Conservation (phyloP, 768 basidiomycete species). For the Boletus sensibilis region DNA sequence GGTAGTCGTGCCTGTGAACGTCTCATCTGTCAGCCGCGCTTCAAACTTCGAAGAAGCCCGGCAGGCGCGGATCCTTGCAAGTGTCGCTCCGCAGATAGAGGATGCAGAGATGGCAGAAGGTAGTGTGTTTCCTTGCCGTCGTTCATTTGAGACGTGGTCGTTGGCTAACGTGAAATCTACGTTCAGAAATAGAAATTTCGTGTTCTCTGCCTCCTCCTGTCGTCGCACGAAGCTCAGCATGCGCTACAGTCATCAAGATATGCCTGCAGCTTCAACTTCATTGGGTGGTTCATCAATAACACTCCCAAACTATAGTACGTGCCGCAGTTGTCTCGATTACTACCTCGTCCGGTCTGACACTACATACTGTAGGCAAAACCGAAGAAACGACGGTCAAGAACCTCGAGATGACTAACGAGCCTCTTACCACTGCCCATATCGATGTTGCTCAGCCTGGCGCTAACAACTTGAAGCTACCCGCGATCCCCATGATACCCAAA, state of each 20-base stretch:
- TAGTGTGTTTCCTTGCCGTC: background rate
- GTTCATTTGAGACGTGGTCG: background rate
- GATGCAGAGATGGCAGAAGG: slow-evolving; percentile 4
- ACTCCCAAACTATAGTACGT: slow-evolving; percentile 1
- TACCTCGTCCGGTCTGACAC: background rate
- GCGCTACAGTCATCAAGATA: background rate
- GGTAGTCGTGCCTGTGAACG: background rate
- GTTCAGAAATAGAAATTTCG: background rate
- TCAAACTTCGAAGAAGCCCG: background rate
- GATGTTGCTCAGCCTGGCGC: slow-evolving; percentile 5
- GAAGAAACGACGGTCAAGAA: background rate
- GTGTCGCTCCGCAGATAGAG: background rate
- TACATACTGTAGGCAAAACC: too few species aligned
- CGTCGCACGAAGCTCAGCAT: background rate
- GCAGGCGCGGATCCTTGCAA: too few species aligned
- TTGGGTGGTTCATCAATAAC: background rate
- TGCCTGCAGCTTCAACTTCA: background rate
- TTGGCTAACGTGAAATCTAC: background rate
- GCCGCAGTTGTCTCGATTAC: background rate
- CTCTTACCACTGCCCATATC: background rate
- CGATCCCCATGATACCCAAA: slow-evolving; percentile 2
- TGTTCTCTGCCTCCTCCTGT: background rate
- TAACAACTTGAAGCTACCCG: slow-evolving; percentile 1
- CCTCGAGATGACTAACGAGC: background rate
- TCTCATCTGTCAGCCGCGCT: background rate